Conservation (phyloP, 768 basidiomycete species). For the Exidia glandulosa region DNA sequence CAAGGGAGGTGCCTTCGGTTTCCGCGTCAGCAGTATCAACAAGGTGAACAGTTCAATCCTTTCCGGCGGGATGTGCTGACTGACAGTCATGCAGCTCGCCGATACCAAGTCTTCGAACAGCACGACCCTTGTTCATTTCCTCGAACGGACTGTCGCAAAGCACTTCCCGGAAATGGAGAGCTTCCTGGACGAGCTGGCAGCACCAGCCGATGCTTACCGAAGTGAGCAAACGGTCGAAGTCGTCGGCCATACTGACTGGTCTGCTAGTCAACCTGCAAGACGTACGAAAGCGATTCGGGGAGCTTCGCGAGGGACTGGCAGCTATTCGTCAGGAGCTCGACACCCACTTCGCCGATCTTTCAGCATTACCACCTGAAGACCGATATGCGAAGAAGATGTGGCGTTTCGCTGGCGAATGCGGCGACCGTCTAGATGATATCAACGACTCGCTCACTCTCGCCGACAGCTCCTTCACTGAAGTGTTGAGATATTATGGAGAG, state of each 20-base stretch:
- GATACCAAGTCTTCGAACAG: conserved; percentile 96
- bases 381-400: conserved; percentile 88
- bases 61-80: background rate
- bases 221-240: conserved; percentile 33
- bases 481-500: conserved; percentile 86
- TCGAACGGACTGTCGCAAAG: conserved; percentile 78
- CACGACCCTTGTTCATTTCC: conserved; percentile 87
- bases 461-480: conserved; percentile 72
- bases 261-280: conserved; percentile 73
- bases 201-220: conserved; percentile 87
- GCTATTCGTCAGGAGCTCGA: conserved; percentile 69
- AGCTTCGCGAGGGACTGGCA: conserved; percentile 67
- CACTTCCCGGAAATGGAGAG: conserved; percentile 81
- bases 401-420: conserved; percentile 71
- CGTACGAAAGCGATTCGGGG: conserved; percentile 60
- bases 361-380: conserved; percentile 40
- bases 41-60: conserved; percentile 44
- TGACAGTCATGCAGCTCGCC: conserved; percentile 56
- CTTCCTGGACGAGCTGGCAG: conserved; percentile 81
- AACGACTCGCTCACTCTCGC: conserved; percentile 81
- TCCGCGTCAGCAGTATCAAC: conserved; percentile 95
- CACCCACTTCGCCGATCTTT: conserved; percentile 66
- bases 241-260: conserved; percentile 6
- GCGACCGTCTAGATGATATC: conserved; percentile 66
- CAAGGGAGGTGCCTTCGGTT: conserved; percentile 95